A percentile compares a stretch with the other conserved stretches of the same genome.
These are phyloP conservation scores for Hemisphaericaspora xylanilytica DNA, from an alignment of 1,139 yeast species.

Conservation along the genomic window DNA sequence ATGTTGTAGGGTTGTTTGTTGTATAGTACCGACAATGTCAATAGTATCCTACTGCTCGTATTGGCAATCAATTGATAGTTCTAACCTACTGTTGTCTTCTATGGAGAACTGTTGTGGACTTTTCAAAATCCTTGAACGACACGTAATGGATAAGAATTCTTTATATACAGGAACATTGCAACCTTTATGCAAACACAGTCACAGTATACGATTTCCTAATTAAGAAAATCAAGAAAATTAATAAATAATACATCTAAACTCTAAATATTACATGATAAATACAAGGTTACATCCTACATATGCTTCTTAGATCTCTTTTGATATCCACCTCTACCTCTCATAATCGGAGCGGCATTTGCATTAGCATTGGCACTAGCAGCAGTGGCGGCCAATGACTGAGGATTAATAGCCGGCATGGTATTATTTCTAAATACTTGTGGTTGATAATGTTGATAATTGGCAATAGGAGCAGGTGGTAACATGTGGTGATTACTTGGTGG, in stretches of 20 bases:
- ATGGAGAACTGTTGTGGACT: too few relatives aligned
- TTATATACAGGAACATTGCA: too few relatives aligned
- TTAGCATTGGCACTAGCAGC: constrained; percentile 1
- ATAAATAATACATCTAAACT: not conserved
- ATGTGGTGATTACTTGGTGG: constrained; percentile 6
- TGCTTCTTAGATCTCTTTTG: constrained; percentile 45
- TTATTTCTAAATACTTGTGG: constrained; percentile 9
- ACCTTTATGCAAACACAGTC: too few relatives aligned
- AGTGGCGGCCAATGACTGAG: constrained; percentile 2
- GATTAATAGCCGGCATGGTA: constrained; percentile 3
- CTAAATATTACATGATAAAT: not conserved
- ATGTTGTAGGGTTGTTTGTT: too few relatives aligned
- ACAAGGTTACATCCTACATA: constrained; percentile 16
- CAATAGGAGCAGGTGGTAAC: constrained; percentile 8
- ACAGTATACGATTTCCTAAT: too few relatives aligned
- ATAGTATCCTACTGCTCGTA: too few relatives aligned
- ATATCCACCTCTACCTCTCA: constrained; percentile 51
- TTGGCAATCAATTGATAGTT: too few relatives aligned
- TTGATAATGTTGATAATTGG: constrained; percentile 8
- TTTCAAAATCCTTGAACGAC: too few relatives aligned
- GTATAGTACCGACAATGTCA: too few relatives aligned
- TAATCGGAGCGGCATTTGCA: constrained; percentile 23
- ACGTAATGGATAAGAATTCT: too few relatives aligned
- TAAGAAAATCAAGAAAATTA: too few relatives aligned
- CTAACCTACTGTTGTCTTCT: too few relatives aligned